Evolutionary conservation across 179 eudicot species (phyloP), one percentile per base, ranked within the genome.

Genomic region (Pouteria campechiana): DNA sequence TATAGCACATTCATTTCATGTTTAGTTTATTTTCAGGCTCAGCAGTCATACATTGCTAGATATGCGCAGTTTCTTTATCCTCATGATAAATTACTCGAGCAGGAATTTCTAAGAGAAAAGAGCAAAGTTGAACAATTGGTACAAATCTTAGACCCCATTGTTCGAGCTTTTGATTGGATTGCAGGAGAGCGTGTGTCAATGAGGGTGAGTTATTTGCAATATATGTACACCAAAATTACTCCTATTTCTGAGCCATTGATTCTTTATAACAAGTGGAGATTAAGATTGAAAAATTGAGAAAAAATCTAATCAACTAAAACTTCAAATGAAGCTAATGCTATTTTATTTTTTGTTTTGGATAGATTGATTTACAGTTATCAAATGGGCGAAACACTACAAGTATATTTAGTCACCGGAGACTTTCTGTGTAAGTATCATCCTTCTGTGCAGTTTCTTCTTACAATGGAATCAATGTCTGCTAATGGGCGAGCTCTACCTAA

Each of bases 141-240:
- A 41, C 58, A 78, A 17, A 55, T 76, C 37, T 90, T 86, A 63
- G 96, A 87, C 54, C 98, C 98, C 21, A 46, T 87, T 38, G 96
- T 90, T 15, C 74, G 94, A 28, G 77, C 63, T 31, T 73, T 87
- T 51, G 98, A 90, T 65, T 75, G 65, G 24, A 29, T 76, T 44
- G 71, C 92, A 23, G 98, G 98, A 57, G 98, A 90, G 56, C 81
- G 81, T 17, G 96, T 90, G 32, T 86, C 98, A 53, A 87, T 90
- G 94, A 74, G 98, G 78, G 98, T 89, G 72, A 68, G 50, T 22
- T 47, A 34, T 32, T 25, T 12, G 18, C 5, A 36, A 6, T n/a
- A 4, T 37, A 25, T 25, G 12, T 36, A 27, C 12, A 12, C 14
- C 2, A 12, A 11, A 2, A n/a, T 18, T 4, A 14, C 10, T 2